These are phyloP conservation scores for Pilatotrama ljubarskyi DNA, from an alignment of 768 basidiomycete genomes.

Conservation along the genomic window DNA sequence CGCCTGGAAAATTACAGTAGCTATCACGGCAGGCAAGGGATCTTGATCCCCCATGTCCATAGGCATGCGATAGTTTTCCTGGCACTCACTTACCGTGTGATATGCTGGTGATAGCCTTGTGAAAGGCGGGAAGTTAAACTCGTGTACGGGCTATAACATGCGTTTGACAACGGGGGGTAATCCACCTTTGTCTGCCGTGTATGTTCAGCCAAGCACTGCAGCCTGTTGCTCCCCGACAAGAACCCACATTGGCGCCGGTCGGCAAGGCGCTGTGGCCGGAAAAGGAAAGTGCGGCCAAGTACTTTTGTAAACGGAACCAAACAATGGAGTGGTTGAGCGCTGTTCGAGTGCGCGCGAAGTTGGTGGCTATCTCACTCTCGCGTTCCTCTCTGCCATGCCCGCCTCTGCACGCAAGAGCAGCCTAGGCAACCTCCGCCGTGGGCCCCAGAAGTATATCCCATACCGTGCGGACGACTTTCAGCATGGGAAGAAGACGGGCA, in stretches of 20 bases:
- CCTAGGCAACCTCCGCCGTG: slow-evolving; percentile 48
- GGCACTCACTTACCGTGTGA: no score
- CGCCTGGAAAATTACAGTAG: no score
- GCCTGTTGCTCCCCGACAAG: no score
- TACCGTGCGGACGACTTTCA: slow-evolving; percentile 76
- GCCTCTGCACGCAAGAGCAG: slow-evolving; percentile 39
- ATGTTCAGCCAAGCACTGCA: no score
- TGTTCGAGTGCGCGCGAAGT: background rate
- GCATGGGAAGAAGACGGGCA: slow-evolving; percentile 80
- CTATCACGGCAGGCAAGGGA: no score
- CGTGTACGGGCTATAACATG: no score
- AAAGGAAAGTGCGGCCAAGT: background rate
- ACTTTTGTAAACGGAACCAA: slow-evolving; percentile 18
- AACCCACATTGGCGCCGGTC: background rate
- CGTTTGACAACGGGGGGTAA: no score
- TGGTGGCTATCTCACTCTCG: background rate
- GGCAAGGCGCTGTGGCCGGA: background rate
- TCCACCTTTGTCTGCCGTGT: no score
- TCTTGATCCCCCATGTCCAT: no score
- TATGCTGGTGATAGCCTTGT: no score
- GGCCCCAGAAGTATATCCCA: slow-evolving; percentile 69
- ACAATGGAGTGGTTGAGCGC: slow-evolving; percentile 13
- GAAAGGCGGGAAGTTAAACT: no score
- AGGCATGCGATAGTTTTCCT: no score
- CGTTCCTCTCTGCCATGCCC: slow-evolving; percentile 26